A percentile compares a stretch with the other conserved stretches of the same genome.
Conservation (phyloP, 2,329 filamentous ascomycete species). For the Ophiostoma himal-ulmi region DNA sequence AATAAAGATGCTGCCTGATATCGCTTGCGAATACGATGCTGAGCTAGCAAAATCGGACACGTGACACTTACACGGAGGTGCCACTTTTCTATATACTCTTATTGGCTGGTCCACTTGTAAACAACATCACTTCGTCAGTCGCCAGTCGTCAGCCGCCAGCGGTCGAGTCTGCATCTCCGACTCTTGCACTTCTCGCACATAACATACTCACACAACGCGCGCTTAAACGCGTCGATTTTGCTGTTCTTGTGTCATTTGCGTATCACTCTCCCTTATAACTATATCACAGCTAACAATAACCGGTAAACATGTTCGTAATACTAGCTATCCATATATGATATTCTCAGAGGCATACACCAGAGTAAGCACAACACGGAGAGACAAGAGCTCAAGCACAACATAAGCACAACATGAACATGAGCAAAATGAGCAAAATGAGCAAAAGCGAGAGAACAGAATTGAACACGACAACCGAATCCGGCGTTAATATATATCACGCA, state of each 20-base stretch:
- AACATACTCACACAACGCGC: background rate
- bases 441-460: background rate
- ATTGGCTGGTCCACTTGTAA: slow-evolving; percentile 14
- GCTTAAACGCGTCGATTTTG: background rate
- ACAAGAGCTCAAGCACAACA: background rate
- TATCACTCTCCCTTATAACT: background rate
- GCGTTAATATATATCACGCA: slow-evolving; percentile 23
- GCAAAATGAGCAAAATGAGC: background rate
- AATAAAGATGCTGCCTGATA: background rate
- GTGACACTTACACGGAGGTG: slow-evolving; percentile 22
- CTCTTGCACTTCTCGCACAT: background rate
- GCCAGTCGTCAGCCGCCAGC: background rate
- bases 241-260: background rate
- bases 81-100: slow-evolving; percentile 10
- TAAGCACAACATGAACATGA: background rate
- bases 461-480: slow-evolving; percentile 10
- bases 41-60: background rate
- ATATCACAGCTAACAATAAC: background rate
- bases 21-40: background rate
- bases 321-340: background rate
- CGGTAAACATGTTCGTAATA: background rate
- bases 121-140: slow-evolving; percentile 16
- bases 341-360: background rate
- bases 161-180: background rate
- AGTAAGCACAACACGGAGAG: background rate